Evolutionary conservation across 345 rosid genomes (phyloP), one percentile per base, ranked within the genome.

Genomic region (Gossypium bickii): DNA sequence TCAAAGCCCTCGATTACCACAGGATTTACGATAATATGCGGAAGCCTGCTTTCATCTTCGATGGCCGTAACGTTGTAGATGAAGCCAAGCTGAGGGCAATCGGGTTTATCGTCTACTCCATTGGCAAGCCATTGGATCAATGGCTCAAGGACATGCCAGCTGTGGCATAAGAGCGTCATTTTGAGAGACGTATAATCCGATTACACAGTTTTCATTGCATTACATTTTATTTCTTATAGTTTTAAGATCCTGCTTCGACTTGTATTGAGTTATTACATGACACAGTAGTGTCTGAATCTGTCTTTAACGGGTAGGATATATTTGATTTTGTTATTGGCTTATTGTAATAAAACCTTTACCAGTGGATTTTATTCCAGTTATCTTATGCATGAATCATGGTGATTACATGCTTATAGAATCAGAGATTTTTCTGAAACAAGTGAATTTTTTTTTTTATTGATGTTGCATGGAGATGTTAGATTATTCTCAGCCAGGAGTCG

Each of bases 111-210:
- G 89, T 86, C 15, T 86, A 83, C 74, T 71, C 85, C 48, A 86
- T 86, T 34, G 89, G 89, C 17, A 86, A 86, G 81, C 89, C 87
- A 7, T 76, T 86, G 66, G 89, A 86, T 73, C 58, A 65, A 41
- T 86, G 89, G 89, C 82, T 86, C 12, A 82, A 83, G 81, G 89
- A 84, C 81, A 80, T 86, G 89, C 89, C 89, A 53, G 82, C 87
- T 13, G 74, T 86, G 49, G 85, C 85, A 45, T 86, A 76, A 34
- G 62, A 59, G 3, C 41, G 17, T 51, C 66, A 55, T 47, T 45
- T n/a, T 71, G 70, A 63, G 45, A 68, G 20, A 12, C 64, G 17
- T 15, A 48, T 80, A 27, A 38, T 24, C 72, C 45, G 52, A 59
- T 16, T 47, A 43, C 15, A 63, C 41, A 59, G 11, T 12, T 41